These are phyloP conservation scores for Podaxis mareebaensis DNA, from an alignment of 768 basidiomycete species.

Conservation along the genomic window DNA sequence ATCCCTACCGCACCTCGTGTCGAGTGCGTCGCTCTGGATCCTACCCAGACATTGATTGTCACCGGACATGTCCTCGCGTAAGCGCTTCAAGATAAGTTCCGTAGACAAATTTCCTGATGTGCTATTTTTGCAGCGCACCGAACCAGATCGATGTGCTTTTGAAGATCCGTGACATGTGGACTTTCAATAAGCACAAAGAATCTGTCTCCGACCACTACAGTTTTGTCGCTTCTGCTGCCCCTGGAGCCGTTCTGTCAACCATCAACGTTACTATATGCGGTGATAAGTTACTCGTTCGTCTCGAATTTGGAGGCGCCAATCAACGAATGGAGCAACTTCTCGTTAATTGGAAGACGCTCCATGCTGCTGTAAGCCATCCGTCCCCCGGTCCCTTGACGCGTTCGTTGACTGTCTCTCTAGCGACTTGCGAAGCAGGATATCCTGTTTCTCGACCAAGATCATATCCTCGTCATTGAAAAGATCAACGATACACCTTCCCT, in stretches of 20 bases:
- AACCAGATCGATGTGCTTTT: slow-evolving; percentile 45
- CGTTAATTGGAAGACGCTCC: slow-evolving; percentile 50
- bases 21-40: slow-evolving; percentile 47
- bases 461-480: slow-evolving; percentile 43
- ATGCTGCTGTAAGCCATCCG: slow-evolving; percentile 39
- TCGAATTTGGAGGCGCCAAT: slow-evolving; percentile 35
- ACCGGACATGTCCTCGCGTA: slow-evolving; percentile 43
- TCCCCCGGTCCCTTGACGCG: slow-evolving; percentile 1
- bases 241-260: slow-evolving; percentile 35
- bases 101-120: slow-evolving; percentile 7
- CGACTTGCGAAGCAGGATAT: slow-evolving; percentile 53
- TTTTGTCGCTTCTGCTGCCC: slow-evolving; percentile 16
- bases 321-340: slow-evolving; percentile 46
- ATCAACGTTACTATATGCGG: slow-evolving; percentile 43
- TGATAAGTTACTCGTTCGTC: slow-evolving; percentile 41
- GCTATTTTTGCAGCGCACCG: slow-evolving; percentile 33
- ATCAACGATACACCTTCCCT: slow-evolving; percentile 38
- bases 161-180: slow-evolving; percentile 56
- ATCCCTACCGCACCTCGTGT: slow-evolving; percentile 42
- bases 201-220: slow-evolving; percentile 16
- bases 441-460: slow-evolving; percentile 44
- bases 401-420: slow-evolving; percentile 28
- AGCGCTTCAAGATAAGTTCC: slow-evolving; percentile 12
- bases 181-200: slow-evolving; percentile 51
- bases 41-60: slow-evolving; percentile 45